Percentiles rank a stretch among this genome's conserved stretches.
Evolutionary conservation across 768 basidiomycete species (phyloP).

Genomic region (Xerocomus brunneocitrinus): DNA sequence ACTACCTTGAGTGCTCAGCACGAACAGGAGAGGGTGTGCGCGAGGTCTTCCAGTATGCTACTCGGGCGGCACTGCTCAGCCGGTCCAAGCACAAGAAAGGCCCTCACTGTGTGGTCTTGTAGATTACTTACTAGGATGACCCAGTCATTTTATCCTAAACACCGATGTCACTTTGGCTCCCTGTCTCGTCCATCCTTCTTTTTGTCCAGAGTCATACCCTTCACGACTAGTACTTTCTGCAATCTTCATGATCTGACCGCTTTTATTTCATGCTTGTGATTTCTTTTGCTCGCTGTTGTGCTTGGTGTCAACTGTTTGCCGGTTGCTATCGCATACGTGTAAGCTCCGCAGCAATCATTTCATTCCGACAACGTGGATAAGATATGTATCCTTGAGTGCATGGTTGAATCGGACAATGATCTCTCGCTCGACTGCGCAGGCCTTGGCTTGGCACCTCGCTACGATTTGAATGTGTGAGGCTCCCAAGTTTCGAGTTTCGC

Average conservation of each 20-base stretch:
- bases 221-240: conserved; percentile 33
- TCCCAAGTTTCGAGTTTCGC: too few relatives aligned
- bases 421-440: too few relatives aligned
- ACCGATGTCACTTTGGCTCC: conserved; percentile 18
- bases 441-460: too few relatives aligned
- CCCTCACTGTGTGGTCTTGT: conserved; percentile 42
- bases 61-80: conserved; percentile 81
- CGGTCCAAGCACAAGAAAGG: conserved; percentile 44
- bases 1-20: conserved; percentile 97
- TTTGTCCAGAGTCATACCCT: conserved; percentile 33
- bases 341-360: conserved; percentile 12
- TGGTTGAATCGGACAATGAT: too few relatives aligned
- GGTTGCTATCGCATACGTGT: conserved; percentile 15
- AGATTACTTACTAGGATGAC: conserved; percentile 28
- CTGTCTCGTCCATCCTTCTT: conserved; percentile 13
- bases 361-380: neutral
- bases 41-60: conserved; percentile 98
- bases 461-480: too few relatives aligned
- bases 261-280: conserved; percentile 19
- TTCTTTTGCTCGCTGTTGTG: neutral
- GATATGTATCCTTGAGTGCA: too few relatives aligned
- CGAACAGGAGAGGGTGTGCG: conserved; percentile 95
- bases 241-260: conserved; percentile 36
- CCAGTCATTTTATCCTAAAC: conserved; percentile 16
- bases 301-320: conserved; percentile 1